Percentiles rank a stretch among this genome's conserved stretches.
These are phyloP conservation scores for Glebionis coronaria DNA, from an alignment of 129 eudicot species.

Conservation along the genomic window DNA sequence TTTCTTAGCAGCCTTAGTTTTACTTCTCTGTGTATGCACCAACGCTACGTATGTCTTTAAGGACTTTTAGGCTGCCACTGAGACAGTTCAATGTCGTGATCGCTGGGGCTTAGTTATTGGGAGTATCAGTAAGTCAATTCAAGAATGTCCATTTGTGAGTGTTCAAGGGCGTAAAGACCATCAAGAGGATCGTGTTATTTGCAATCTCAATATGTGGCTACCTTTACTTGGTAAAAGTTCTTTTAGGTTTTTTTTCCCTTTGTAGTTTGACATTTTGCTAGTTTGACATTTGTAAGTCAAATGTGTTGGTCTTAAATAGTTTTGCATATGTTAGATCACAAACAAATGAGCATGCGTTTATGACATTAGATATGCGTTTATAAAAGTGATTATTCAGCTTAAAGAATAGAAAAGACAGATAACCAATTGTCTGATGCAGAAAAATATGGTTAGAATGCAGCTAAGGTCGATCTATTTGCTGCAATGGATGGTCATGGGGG, in stretches of 20 bases:
- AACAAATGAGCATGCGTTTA: no score
- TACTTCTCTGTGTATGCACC: no score
- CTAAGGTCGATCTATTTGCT: conserved; percentile 50
- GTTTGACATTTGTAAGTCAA: background rate
- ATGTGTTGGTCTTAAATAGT: background rate
- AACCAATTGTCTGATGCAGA: conserved; percentile 16
- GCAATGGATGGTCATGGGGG: conserved; percentile 86
- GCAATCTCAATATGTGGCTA: conserved; percentile 43
- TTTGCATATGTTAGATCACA: background rate
- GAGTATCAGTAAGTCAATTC: conserved; percentile 18
- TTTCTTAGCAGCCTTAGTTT: no score
- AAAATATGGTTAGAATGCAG: conserved; percentile 31
- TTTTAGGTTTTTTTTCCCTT: no score
- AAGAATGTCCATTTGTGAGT: conserved; percentile 43
- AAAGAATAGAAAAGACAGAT: background rate
- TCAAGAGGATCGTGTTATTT: conserved; percentile 65
- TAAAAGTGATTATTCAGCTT: background rate
- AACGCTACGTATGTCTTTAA: no score
- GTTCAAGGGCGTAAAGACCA: conserved; percentile 54
- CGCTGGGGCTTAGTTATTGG: no score
- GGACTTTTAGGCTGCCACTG: no score
- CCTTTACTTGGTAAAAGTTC: conserved; percentile 41
- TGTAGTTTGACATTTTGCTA: background rate
- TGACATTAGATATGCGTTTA: background rate
- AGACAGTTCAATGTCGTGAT: no score